A percentile compares a stretch with the other conserved stretches of the same genome.
Evolutionary conservation across 2,329 filamentous ascomycete genomes (phyloP).

Genomic region (Aspergillus texensis): DNA sequence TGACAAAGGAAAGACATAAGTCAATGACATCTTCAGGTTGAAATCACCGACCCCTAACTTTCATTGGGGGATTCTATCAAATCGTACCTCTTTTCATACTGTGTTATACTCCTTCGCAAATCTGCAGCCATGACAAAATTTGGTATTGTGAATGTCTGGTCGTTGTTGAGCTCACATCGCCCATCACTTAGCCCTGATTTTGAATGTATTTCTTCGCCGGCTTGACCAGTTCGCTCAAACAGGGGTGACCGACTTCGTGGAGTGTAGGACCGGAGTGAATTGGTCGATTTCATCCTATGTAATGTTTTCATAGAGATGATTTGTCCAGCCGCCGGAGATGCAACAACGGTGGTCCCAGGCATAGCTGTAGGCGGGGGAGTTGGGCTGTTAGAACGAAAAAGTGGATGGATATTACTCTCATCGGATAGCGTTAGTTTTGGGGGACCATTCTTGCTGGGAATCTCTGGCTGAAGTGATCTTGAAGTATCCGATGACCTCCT

Average conservation of each 20-base stretch:
- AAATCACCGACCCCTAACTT: slow-evolving; percentile 18
- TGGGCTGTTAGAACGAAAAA: slow-evolving; percentile 59
- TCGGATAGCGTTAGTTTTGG: slow-evolving; percentile 31
- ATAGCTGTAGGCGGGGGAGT: slow-evolving; percentile 55
- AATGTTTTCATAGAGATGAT: slow-evolving; percentile 48
- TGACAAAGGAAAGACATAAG: slow-evolving; percentile 11
- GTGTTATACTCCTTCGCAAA: slow-evolving; percentile 26
- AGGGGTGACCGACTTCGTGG: slow-evolving; percentile 24
- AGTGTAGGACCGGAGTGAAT: slow-evolving; percentile 31
- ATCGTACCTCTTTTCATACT: slow-evolving; percentile 30
- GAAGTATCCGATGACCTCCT: slow-evolving; percentile 22
- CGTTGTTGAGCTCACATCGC: too few species aligned
- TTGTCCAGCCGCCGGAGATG: slow-evolving; percentile 58
- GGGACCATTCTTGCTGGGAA: slow-evolving; percentile 16
- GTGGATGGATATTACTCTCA: slow-evolving; percentile 60
- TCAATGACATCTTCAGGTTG: neutral
- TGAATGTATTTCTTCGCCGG: slow-evolving; percentile 12
- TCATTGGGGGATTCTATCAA: slow-evolving; percentile 34
- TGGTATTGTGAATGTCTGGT: slow-evolving; percentile 5
- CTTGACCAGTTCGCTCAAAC: slow-evolving; percentile 18
- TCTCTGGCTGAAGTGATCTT: slow-evolving; percentile 23
- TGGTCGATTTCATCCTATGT: slow-evolving; percentile 38
- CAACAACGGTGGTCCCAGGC: slow-evolving; percentile 58
- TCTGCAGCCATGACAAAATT: slow-evolving; percentile 24
- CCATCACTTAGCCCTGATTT: slow-evolving; percentile 1